Evolutionary conservation across 495 filamentous ascomycete species (phyloP), one percentile per base, ranked within the genome.

Genomic region (Parathielavia appendiculata): DNA sequence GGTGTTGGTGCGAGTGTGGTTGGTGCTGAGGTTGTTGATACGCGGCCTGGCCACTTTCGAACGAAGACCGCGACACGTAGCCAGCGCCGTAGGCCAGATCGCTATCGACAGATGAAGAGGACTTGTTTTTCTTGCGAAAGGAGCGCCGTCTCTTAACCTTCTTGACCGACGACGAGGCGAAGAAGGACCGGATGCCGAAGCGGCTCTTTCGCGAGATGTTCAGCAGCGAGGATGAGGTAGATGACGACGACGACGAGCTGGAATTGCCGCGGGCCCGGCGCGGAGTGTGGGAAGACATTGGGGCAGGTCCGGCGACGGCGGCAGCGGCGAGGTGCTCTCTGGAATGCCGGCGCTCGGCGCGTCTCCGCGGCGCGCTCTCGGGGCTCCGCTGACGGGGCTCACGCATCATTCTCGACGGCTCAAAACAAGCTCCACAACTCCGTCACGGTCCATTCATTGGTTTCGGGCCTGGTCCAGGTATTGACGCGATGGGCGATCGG

Each of bases 31-130:
- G 39, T 5, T 58, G 49, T 35, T 62, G n/a, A 9, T 45, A 36
- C 17, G 22, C 41, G 17, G 26, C 59, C 22, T 57, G 65, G 26
- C 60, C 58, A 47, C 62, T 59, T 13, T 61, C 62, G 22, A 71
- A 63, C 32, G 70, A 70, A 0, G 59, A 67, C 41, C 70, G 66
- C 34, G 76, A 75, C 44, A 81, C 69, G 59, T 79, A 83, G 10
- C 79, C 80, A 17, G 68, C 74, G 36, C 80, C 80, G 58, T 83
- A 83, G 22, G 79, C 80, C 44, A 83, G 62, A 51, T 82, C 79
- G 43, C 73, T 76, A 50, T 79, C 74, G 40, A 81, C 69, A 5
- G 76, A 76, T 7, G 74, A 78, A 5, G 73, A 74, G 17, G 76
- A 79, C 20, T 69, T 73, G 63, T 81, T 82, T 38, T 73, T 75